These are phyloP conservation scores for Exophiala spinifera DNA, from an alignment of 2,329 filamentous ascomycete species.

Conservation along the genomic window DNA sequence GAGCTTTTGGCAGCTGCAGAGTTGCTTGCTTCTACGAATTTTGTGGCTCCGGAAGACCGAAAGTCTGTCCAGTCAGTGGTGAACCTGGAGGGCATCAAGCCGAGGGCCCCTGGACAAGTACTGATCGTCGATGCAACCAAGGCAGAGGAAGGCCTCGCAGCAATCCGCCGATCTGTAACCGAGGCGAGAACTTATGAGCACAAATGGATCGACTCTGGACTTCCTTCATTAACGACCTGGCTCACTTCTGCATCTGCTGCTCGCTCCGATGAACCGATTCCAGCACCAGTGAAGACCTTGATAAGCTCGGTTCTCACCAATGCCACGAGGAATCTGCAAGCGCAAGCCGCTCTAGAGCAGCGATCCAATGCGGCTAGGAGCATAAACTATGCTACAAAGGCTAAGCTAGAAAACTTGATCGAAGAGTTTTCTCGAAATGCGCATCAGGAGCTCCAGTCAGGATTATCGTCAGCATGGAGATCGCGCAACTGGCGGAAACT, in stretches of 20 bases:
- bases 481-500: constrained; percentile 75
- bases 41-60: constrained; percentile 37
- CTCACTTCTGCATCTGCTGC: constrained; percentile 39
- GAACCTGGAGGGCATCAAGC: constrained; percentile 50
- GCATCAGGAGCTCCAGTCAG: constrained; percentile 76
- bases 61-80: constrained; percentile 55
- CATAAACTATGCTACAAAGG: constrained; percentile 39
- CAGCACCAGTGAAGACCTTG: constrained; percentile 63
- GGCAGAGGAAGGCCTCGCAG: constrained; percentile 61
- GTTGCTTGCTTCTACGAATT: constrained; percentile 34
- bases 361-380: constrained; percentile 34
- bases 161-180: constrained; percentile 66
- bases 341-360: constrained; percentile 31
- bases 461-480: constrained; percentile 73
- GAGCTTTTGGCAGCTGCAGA: constrained; percentile 53
- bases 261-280: constrained; percentile 51
- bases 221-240: constrained; percentile 66
- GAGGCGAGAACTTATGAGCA: constrained; percentile 71
- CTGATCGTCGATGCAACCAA: constrained; percentile 61
- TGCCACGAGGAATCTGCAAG: constrained; percentile 33
- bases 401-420: constrained; percentile 58
- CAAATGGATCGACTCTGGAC: constrained; percentile 69
- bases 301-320: constrained; percentile 62
- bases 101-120: constrained; percentile 33
- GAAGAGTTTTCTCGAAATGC: constrained; percentile 72